Percentiles rank a stretch among this genome's conserved stretches.
These are phyloP conservation scores for Fraxinus angustifolia DNA, from an alignment of 305 asterid species.

Conservation along the genomic window DNA sequence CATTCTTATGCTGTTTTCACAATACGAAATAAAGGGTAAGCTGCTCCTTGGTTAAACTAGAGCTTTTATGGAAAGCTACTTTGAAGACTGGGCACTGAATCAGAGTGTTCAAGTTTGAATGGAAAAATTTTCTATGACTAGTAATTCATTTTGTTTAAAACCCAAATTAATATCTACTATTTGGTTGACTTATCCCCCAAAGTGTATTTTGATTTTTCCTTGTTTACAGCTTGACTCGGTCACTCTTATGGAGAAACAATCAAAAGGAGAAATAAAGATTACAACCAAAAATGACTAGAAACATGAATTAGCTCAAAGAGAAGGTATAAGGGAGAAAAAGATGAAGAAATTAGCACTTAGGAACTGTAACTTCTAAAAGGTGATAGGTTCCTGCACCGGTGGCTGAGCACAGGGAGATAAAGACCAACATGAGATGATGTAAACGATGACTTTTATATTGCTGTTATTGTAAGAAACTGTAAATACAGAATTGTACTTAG, in stretches of 20 bases:
- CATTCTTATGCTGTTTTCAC: not conserved
- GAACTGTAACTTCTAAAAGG: not conserved
- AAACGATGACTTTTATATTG: too few relatives aligned
- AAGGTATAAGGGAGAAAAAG: not conserved
- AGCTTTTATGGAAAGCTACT: too few relatives aligned
- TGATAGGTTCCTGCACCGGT: too few relatives aligned
- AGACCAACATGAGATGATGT: too few relatives aligned
- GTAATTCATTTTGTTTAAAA: not conserved
- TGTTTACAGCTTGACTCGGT: not conserved
- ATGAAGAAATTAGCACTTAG: not conserved
- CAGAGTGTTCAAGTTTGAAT: not conserved
- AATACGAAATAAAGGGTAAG: not conserved
- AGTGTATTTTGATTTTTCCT: not conserved
- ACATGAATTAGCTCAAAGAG: not conserved
- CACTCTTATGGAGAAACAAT: not conserved
- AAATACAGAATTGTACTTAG: too few relatives aligned
- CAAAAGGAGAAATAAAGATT: not conserved
- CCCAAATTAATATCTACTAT: not conserved
- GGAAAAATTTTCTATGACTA: not conserved
- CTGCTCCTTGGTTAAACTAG: too few relatives aligned
- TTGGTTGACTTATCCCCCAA: not conserved
- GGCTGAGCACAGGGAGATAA: too few relatives aligned
- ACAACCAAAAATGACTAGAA: not conserved
- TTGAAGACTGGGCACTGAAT: too few relatives aligned
- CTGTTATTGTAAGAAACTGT: too few relatives aligned